phyloP scores from a whole-genome alignment of 1,284 basidiomycete genomes.

The Trichosporon sp. region DNA sequence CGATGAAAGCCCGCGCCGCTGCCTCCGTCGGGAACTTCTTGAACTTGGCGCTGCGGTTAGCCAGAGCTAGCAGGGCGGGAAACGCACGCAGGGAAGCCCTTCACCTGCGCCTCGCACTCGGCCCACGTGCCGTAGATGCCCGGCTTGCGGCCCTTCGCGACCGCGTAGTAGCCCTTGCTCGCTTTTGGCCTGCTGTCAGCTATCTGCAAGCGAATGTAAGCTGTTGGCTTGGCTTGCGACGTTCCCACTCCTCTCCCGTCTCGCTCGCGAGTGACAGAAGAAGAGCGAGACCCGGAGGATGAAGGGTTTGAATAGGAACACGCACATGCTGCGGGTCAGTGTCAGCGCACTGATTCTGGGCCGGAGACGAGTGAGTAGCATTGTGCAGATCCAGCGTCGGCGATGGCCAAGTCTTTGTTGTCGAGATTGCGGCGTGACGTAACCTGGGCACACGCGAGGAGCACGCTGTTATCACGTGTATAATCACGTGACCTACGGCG shows the following conservation, averaged over 20 bases:
- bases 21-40: conserved; percentile 44
- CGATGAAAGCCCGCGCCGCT: conserved; percentile 34
- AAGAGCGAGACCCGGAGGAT: not conserved
- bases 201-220: not conserved
- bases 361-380: not conserved
- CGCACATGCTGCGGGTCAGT: not conserved
- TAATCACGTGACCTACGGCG: not conserved
- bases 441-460: not conserved
- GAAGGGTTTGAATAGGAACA: not conserved
- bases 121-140: conserved; percentile 47
- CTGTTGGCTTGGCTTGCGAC: no score
- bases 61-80: not conserved
- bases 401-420: not conserved
- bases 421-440: not conserved
- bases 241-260: no score
- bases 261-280: not conserved
- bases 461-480: not conserved
- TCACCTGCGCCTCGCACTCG: conserved; percentile 44
- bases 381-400: not conserved
- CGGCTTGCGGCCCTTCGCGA: conserved; percentile 32
- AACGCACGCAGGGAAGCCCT: conserved; percentile 38
- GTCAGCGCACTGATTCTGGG: not conserved
- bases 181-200: conserved; percentile 39
- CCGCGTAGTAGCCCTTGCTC: conserved; percentile 38
- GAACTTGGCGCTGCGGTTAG: conserved; percentile 35